phyloP scores from a whole-genome alignment of 2,329 filamentous ascomycete species.

The Fusarium phyllophilum region DNA sequence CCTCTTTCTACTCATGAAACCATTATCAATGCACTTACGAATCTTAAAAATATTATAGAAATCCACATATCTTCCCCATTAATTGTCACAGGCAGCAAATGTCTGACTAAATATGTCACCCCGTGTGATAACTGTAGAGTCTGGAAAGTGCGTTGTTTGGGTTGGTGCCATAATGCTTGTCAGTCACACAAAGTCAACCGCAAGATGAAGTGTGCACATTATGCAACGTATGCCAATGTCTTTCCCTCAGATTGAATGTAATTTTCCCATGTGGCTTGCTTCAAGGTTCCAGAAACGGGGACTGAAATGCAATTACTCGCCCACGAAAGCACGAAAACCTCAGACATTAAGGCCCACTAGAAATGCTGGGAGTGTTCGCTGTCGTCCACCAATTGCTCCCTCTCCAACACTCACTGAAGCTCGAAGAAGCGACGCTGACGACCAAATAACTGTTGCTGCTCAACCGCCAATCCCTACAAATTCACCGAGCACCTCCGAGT shows the following conservation, averaged over 20 bases:
- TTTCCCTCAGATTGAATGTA: neutral
- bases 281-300: accelerated
- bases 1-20: no score
- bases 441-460: neutral
- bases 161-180: neutral
- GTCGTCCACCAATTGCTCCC: neutral
- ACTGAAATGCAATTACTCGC: neutral
- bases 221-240: neutral
- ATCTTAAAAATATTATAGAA: neutral
- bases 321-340: neutral
- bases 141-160: neutral
- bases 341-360: neutral
- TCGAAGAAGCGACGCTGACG: neutral
- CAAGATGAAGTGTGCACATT: neutral
- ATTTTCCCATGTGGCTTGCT: neutral
- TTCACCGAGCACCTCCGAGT: no score
- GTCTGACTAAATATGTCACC: neutral
- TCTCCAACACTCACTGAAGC: neutral
- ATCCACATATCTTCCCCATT: neutral
- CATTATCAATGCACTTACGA: neutral
- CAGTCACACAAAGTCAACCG: neutral
- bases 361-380: neutral
- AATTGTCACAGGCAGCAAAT: neutral
- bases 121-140: neutral
- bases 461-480: no score